phyloP scores from a whole-genome alignment of 306 rosid species.

The Dalbergia cochinchinensis region DNA sequence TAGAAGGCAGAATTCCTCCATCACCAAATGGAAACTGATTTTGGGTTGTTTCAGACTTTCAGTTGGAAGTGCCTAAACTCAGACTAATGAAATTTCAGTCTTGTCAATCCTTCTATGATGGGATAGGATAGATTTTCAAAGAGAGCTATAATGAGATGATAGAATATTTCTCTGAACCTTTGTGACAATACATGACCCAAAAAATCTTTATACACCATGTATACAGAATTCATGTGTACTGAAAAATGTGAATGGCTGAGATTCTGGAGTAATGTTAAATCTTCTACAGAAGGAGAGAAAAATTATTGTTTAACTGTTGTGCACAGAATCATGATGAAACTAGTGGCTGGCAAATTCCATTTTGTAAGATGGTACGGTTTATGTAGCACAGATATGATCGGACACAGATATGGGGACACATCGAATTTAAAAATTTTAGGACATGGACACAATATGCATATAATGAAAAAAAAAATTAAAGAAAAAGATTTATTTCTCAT shows the following conservation, averaged over 20 bases:
- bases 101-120: neutral
- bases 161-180: neutral
- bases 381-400: too few relatives aligned
- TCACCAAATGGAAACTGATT: slow-evolving; percentile 9
- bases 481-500: too few relatives aligned
- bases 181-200: neutral
- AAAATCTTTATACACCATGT: slow-evolving; percentile 4
- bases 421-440: too few relatives aligned
- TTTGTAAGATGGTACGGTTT: neutral
- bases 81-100: neutral
- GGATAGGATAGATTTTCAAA: slow-evolving; percentile 14
- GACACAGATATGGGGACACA: too few relatives aligned
- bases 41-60: neutral
- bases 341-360: neutral
- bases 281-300: neutral
- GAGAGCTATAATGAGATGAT: neutral
- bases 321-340: slow-evolving; percentile 12
- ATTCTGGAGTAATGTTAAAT: neutral
- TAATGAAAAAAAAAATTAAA: too few relatives aligned
- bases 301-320: slow-evolving; percentile 10
- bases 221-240: neutral
- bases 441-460: too few relatives aligned
- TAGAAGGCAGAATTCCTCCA: neutral
- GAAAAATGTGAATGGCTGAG: neutral
- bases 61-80: neutral